phyloP scores from a whole-genome alignment of 495 filamentous ascomycete species.

The Aspergillus steynii region DNA sequence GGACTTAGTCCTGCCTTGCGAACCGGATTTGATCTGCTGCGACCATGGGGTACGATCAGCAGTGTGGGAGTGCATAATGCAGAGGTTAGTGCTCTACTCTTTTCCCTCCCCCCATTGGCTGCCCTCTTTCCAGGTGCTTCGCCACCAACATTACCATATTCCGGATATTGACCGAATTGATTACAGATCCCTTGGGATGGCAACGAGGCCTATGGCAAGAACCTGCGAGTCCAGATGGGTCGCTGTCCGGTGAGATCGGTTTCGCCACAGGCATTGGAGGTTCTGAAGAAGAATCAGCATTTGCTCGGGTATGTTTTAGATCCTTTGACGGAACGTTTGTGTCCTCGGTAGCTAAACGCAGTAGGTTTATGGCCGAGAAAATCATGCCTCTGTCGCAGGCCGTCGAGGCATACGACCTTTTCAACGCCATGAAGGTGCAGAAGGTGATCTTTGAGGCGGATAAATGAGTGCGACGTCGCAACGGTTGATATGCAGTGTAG shows the following conservation, averaged over 20 bases:
- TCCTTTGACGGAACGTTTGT: background rate
- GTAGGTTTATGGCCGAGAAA: constrained; percentile 89
- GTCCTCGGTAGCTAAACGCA: constrained; percentile 15
- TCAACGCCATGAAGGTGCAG: constrained; percentile 89
- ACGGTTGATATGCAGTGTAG: background rate
- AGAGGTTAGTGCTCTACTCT: constrained; percentile 54
- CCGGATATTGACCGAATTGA: background rate
- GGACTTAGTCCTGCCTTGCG: constrained; percentile 79
- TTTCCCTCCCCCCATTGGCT: background rate
- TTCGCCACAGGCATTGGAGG: constrained; percentile 72
- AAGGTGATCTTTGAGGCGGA: constrained; percentile 69
- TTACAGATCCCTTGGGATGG: constrained; percentile 80
- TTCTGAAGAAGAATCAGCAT: constrained; percentile 81
- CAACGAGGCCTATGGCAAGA: constrained; percentile 84
- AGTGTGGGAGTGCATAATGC: constrained; percentile 93
- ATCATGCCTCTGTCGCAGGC: constrained; percentile 87
- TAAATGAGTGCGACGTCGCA: constrained; percentile 29
- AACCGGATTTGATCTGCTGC: constrained; percentile 80
- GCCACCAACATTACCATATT: background rate
- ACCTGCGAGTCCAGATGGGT: constrained; percentile 88
- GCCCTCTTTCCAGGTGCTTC: background rate
- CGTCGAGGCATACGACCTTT: constrained; percentile 86
- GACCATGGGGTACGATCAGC: constrained; percentile 84
- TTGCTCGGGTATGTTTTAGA: constrained; percentile 66
- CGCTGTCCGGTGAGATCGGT: constrained; percentile 89